A percentile compares a stretch with the other conserved stretches of the same genome.
These are phyloP conservation scores for Abelmoschus esculentus DNA, from an alignment of 345 rosid genomes.

Conservation along the genomic window DNA sequence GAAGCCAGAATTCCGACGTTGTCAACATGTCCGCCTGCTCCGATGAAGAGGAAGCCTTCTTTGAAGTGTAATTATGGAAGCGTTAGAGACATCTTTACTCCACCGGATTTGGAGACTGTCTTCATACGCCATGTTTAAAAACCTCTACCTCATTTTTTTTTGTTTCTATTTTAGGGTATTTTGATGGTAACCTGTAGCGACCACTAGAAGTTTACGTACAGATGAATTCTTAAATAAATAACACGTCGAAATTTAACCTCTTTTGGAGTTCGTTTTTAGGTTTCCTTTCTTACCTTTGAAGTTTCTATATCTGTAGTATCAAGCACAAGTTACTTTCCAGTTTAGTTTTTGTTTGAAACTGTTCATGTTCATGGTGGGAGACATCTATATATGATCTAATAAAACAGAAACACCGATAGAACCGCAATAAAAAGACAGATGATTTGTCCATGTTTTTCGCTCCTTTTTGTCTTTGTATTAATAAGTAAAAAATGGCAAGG, in stretches of 20 bases:
- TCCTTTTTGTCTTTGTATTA: too few species aligned
- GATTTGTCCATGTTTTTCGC: too few species aligned
- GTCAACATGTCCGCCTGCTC: constrained; percentile 60
- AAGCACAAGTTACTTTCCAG: background rate
- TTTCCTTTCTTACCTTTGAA: background rate
- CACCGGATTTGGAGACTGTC: constrained; percentile 56
- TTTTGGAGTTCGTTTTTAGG: background rate
- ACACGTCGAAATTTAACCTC: constrained; percentile 10
- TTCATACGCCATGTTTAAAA: constrained; percentile 42
- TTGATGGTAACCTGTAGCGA: constrained; percentile 5
- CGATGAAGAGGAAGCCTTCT: constrained; percentile 49
- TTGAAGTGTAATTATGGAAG: constrained; percentile 28
- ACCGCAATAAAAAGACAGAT: too few species aligned
- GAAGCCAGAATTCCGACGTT: constrained; percentile 44
- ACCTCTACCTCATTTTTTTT: too few species aligned
- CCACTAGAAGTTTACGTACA: constrained; percentile 13
- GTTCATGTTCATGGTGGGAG: constrained; percentile 3
- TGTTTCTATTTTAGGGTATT: constrained; percentile 9
- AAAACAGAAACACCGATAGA: too few species aligned
- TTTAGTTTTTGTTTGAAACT: background rate
- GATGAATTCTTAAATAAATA: constrained; percentile 15
- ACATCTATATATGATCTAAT: too few species aligned
- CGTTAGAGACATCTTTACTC: constrained; percentile 40
- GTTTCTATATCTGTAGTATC: background rate
- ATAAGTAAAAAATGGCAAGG: constrained; percentile 7